These are phyloP conservation scores for Tylopilus sp. DNA, from an alignment of 768 basidiomycete species.

Conservation along the genomic window DNA sequence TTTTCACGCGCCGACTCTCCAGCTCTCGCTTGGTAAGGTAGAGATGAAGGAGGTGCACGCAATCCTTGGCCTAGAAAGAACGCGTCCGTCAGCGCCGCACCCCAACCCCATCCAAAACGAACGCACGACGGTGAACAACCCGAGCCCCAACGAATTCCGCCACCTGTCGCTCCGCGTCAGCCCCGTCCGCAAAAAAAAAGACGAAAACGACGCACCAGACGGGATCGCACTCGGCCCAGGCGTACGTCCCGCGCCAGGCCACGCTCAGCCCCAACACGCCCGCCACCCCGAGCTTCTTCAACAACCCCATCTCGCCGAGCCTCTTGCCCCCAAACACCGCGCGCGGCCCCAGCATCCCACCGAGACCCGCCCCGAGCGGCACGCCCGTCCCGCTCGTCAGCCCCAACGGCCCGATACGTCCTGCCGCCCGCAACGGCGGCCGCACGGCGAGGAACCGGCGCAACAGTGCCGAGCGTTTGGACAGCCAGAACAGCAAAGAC, in stretches of 20 bases:
- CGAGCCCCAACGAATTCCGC: constrained; percentile 68
- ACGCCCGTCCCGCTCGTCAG: constrained; percentile 10
- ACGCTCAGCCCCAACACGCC: constrained; percentile 42
- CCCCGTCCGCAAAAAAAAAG: not conserved
- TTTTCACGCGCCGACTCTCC: constrained; percentile 64
- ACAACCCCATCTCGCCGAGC: constrained; percentile 12
- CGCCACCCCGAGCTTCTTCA: constrained; percentile 26
- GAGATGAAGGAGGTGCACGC: constrained; percentile 61
- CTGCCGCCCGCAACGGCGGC: constrained; percentile 10
- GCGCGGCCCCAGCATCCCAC: constrained; percentile 5
- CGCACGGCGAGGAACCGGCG: constrained; percentile 25
- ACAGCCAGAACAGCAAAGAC: constrained; percentile 49
- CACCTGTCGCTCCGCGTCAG: constrained; percentile 37
- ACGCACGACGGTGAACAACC: constrained; percentile 62
- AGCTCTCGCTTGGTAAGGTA: constrained; percentile 71
- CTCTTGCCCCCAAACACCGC: constrained; percentile 18
- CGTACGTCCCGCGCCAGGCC: constrained; percentile 52
- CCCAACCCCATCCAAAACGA: too few species aligned
- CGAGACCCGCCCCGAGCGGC: constrained; percentile 2
- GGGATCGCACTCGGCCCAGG: constrained; percentile 68
- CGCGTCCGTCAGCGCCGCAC: not conserved
- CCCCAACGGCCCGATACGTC: constrained; percentile 16
- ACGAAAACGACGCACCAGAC: constrained; percentile 49
- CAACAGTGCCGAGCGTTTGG: constrained; percentile 34
- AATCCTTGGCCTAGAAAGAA: constrained; percentile 56